Evolutionary conservation across 1,139 yeast species (phyloP), one percentile per base, ranked within the genome.

Genomic region (Tardiomyces blankii): DNA sequence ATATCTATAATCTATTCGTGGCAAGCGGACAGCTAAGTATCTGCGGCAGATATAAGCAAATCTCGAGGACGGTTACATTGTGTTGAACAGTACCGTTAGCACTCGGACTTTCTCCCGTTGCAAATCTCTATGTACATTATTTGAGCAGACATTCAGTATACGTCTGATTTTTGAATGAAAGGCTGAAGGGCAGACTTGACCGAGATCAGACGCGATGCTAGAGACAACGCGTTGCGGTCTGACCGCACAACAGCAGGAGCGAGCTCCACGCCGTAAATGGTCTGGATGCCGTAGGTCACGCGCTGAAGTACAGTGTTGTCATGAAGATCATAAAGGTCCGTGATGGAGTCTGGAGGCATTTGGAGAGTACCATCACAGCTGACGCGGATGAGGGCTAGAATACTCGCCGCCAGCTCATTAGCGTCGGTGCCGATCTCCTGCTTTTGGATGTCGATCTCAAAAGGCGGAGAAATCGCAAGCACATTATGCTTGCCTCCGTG

Each of bases 401-500:
- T 48, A 18, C 49, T 45, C 7, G 43, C 53, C 7, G 62, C 55
- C 1, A 78, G 65, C 51, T 70, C 66, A 2, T 57, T 61, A 8
- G 51, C 58, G 23, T 47, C 48, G 14, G 47, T 48, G 9, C 45
- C 49, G 21, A 52, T 41, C 6, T 53, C 55, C 18, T 77, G 73
- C 19, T 74, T 69, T 3, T 62, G 58, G n/a, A 77, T 54, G 19
- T 66, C 70, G 41, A 85, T 70, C 60, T 80, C 84, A 64, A 85
- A 82, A n/a, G 91, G 88, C 49, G 72, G 73, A 0, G 91, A 78
- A 42, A 80, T 72, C 48, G 74, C 73, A 35, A 81, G 69, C 27
- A 85, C 94, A 50, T 78, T 82, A 60, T 86, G 95, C 49, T 80
- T 76, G 25, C 78, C 80, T 45, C 74, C 75, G 45, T 75, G 70